Percentiles rank a stretch among this genome's conserved stretches.
Evolutionary conservation across 805 yeast genomes (phyloP).

Genomic region (Suhomyces vadensis): DNA sequence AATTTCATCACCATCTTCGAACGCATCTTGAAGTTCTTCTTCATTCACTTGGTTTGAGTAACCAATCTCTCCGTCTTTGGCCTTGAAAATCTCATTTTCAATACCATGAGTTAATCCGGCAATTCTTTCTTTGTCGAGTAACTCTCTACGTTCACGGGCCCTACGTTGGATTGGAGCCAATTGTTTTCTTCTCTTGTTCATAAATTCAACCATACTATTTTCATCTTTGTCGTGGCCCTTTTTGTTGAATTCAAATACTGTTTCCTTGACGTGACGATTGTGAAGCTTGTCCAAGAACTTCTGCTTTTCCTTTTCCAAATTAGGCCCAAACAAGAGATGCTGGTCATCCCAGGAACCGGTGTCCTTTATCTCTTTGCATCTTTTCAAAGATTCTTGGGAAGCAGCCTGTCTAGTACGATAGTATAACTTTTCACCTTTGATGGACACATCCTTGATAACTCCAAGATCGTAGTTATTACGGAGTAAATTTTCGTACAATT

Average conservation of each 20-base stretch:
- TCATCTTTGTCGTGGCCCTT: slow-evolving; percentile 49
- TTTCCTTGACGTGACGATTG: slow-evolving; percentile 74
- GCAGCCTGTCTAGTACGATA: slow-evolving; percentile 85
- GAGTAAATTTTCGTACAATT: slow-evolving; percentile 63
- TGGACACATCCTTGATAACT: slow-evolving; percentile 66
- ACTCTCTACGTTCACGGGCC: slow-evolving; percentile 67
- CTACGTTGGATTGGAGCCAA: slow-evolving; percentile 84
- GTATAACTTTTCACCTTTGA: slow-evolving; percentile 85
- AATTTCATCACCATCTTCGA: slow-evolving; percentile 53
- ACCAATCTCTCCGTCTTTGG: slow-evolving; percentile 50
- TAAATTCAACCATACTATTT: slow-evolving; percentile 72
- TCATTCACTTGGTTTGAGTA: slow-evolving; percentile 42
- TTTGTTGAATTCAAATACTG: slow-evolving; percentile 85
- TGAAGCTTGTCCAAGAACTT: slow-evolving; percentile 69
- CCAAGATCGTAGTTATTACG: slow-evolving; percentile 66
- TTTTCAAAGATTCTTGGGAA: slow-evolving; percentile 77
- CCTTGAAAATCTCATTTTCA: slow-evolving; percentile 70
- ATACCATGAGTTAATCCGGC: slow-evolving; percentile 73
- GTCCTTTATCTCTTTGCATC: slow-evolving; percentile 74
- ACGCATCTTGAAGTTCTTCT: slow-evolving; percentile 47
- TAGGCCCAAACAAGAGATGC: slow-evolving; percentile 75
- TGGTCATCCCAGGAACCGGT: slow-evolving; percentile 85
- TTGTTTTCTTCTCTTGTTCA: slow-evolving; percentile 84
- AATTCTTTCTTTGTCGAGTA: slow-evolving; percentile 68
- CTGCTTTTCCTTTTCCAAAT: slow-evolving; percentile 71